A percentile compares a stretch with the other conserved stretches of the same genome.
Evolutionary conservation across 495 filamentous ascomycete genomes (phyloP).

Genomic region (Aspergillus conjunctus): DNA sequence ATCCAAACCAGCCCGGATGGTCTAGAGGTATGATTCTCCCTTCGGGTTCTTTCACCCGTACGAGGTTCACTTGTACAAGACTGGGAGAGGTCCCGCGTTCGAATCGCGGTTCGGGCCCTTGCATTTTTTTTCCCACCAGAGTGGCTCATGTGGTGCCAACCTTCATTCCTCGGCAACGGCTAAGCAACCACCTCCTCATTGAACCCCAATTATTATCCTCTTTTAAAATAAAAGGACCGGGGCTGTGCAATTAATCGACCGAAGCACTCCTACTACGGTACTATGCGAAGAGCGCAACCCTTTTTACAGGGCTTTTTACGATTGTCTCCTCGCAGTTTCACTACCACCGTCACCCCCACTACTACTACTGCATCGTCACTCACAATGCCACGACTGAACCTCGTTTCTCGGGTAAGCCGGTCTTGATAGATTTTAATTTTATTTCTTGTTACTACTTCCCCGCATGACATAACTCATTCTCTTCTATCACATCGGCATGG

Average conservation of each 20-base stretch:
- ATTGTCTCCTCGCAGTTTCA: constrained; percentile 12
- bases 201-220: not conserved
- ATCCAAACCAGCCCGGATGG: too few species aligned
- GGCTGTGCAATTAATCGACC: not conserved
- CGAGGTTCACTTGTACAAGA: too few species aligned
- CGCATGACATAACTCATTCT: not conserved
- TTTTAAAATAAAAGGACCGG: too few species aligned
- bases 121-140: too few species aligned
- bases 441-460: not conserved
- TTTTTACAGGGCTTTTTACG: not conserved
- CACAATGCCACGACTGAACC: constrained; percentile 41
- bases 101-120: too few species aligned
- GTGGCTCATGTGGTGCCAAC: too few species aligned
- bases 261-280: not conserved
- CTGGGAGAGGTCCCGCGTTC: too few species aligned
- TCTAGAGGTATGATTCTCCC: too few species aligned
- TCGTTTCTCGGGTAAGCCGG: constrained; percentile 34
- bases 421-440: constrained; percentile 1
- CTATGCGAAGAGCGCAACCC: not conserved
- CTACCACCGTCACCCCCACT: not conserved
- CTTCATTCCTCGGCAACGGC: not conserved
- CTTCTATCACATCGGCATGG: not conserved
- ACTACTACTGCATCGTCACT: not conserved
- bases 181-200: not conserved
- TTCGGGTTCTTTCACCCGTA: too few species aligned